These are phyloP conservation scores for Agaricus bisporus DNA, from an alignment of 768 basidiomycete genomes.

Conservation along the genomic window DNA sequence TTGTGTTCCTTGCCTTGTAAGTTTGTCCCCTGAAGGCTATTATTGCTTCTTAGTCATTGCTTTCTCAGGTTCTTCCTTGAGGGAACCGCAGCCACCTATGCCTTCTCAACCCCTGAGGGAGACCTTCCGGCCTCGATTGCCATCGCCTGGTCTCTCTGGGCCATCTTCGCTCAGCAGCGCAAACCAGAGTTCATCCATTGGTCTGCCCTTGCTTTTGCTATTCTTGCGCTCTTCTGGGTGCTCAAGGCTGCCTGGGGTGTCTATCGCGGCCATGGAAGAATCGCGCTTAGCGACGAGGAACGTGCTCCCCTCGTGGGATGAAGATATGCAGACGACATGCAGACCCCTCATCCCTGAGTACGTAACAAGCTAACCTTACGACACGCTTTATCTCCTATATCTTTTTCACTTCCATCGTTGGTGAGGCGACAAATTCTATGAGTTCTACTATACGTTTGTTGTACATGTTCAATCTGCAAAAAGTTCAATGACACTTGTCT, in stretches of 20 bases:
- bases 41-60: neutral
- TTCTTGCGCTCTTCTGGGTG: constrained; percentile 82
- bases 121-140: constrained; percentile 90
- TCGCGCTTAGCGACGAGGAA: constrained; percentile 80
- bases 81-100: constrained; percentile 88
- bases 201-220: constrained; percentile 78
- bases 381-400: neutral
- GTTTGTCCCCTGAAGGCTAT: constrained; percentile 19
- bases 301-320: constrained; percentile 70
- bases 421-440: no score
- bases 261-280: constrained; percentile 40
- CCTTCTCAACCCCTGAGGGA: constrained; percentile 85
- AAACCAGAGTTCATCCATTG: constrained; percentile 81
- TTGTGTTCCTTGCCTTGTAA: constrained; percentile 87
- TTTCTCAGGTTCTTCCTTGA: constrained; percentile 78
- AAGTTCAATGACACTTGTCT: no score
- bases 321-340: neutral
- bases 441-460: no score
- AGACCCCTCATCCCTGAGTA: no score
- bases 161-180: constrained; percentile 77
- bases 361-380: no score
- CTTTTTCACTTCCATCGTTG: neutral
- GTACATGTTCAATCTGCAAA: no score
- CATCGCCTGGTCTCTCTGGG: constrained; percentile 91
- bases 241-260: constrained; percentile 66